These are phyloP conservation scores for Hypoxylon lienhwacheense DNA, from an alignment of 495 filamentous ascomycete species.

Conservation along the genomic window DNA sequence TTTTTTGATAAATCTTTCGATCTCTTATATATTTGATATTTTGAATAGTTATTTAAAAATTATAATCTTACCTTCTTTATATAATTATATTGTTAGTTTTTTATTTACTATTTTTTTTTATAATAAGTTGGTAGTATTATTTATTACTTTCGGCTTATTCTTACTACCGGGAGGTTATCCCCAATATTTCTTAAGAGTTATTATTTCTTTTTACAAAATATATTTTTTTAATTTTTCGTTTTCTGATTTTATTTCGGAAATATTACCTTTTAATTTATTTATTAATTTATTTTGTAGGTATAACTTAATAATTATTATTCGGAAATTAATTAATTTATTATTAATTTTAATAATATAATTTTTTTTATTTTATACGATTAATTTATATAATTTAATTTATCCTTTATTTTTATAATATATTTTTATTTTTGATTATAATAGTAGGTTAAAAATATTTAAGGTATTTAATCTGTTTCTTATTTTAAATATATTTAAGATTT, in stretches of 20 bases:
- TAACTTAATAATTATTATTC: neutral
- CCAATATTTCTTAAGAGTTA: neutral
- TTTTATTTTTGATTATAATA: slow-evolving; percentile 4
- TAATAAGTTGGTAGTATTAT: neutral
- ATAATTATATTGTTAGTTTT: neutral
- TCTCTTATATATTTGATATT: neutral
- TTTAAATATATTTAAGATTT: neutral
- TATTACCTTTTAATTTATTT: neutral
- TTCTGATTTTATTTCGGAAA: neutral
- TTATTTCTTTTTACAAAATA: neutral
- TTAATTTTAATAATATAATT: neutral
- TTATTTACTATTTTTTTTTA: neutral
- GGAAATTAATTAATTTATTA: slow-evolving; percentile 3
- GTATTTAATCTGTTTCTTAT: neutral
- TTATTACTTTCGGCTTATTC: neutral
- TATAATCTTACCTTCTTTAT: neutral
- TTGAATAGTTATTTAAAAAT: neutral
- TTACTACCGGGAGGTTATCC: neutral
- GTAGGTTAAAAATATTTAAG: neutral
- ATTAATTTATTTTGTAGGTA: neutral
- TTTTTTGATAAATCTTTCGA: neutral
- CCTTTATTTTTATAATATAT: neutral
- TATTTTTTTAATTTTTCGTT: neutral
- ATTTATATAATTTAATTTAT: neutral
- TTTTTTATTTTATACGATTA: neutral